phyloP scores from a whole-genome alignment of 2,329 filamentous ascomycete genomes.

The Cyphellophora europaea region DNA sequence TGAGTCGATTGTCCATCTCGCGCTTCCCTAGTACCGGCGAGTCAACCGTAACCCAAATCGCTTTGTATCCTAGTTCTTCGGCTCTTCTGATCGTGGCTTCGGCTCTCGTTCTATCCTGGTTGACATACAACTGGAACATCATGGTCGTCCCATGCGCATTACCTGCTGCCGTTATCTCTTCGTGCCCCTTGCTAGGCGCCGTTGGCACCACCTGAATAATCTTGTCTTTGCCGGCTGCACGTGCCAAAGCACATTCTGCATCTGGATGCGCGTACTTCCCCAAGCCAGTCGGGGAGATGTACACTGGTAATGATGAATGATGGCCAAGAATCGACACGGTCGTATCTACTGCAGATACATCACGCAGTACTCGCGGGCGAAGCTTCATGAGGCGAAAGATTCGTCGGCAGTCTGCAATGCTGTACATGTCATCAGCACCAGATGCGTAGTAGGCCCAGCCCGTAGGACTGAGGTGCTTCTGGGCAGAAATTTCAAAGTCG shows the following conservation, averaged over 20 bases:
- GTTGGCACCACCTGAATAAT: slow-evolving; percentile 1
- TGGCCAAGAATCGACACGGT: slow-evolving; percentile 23
- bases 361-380: slow-evolving; percentile 35
- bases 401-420: slow-evolving; percentile 12
- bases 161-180: not conserved
- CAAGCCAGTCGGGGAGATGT: slow-evolving; percentile 18
- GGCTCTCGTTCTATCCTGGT: slow-evolving; percentile 39
- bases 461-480: slow-evolving; percentile 13
- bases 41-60: slow-evolving; percentile 19
- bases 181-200: not conserved
- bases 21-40: slow-evolving; percentile 38
- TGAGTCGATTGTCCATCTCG: slow-evolving; percentile 49
- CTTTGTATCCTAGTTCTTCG: slow-evolving; percentile 11
- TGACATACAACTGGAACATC: slow-evolving; percentile 42
- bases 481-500: slow-evolving; percentile 27
- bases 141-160: not conserved
- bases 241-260: slow-evolving; percentile 3
- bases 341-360: slow-evolving; percentile 29
- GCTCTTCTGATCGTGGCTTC: slow-evolving; percentile 32
- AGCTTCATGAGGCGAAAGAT: slow-evolving; percentile 36
- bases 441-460: not conserved
- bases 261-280: slow-evolving; percentile 3
- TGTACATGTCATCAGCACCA: not conserved
- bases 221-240: slow-evolving; percentile 1
- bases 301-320: slow-evolving; percentile 28